phyloP scores from a whole-genome alignment of 2,329 filamentous ascomycete species.

The Xylariaceae sp. region DNA sequence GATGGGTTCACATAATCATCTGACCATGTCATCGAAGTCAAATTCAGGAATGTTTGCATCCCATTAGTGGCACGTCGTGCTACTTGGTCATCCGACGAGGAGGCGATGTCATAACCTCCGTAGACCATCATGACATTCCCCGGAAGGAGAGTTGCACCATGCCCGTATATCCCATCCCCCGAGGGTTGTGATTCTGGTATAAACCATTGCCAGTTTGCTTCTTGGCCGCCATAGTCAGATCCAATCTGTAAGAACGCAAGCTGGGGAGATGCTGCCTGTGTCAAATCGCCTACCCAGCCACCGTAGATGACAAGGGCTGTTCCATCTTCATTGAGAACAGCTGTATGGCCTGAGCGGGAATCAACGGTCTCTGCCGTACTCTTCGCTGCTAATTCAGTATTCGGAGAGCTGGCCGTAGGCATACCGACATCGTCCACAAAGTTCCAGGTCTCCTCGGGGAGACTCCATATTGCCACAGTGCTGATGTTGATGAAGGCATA shows the following conservation, averaged over 20 bases:
- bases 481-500: constrained; percentile 92
- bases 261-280: constrained; percentile 75
- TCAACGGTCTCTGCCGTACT: constrained; percentile 54
- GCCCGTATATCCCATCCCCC: constrained; percentile 55
- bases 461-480: constrained; percentile 78
- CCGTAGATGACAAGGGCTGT: constrained; percentile 75
- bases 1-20: constrained; percentile 48
- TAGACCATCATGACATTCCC: constrained; percentile 69
- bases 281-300: constrained; percentile 86
- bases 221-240: constrained; percentile 66
- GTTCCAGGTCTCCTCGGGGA: constrained; percentile 84
- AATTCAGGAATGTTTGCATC: constrained; percentile 50
- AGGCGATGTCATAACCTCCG: constrained; percentile 55
- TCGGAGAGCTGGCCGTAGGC: constrained; percentile 41
- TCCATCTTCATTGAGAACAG: constrained; percentile 77
- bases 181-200: constrained; percentile 53
- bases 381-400: constrained; percentile 56
- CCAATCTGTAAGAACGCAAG: constrained; percentile 74
- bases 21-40: constrained; percentile 56
- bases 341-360: constrained; percentile 84
- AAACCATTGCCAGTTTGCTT: constrained; percentile 68
- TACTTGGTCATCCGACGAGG: constrained; percentile 28
- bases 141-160: constrained; percentile 61
- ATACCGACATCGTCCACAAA: constrained; percentile 61
- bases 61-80: constrained; percentile 34